Evolutionary conservation across 2,329 filamentous ascomycete species (phyloP).

Genomic region (Aspergillus candidus): DNA sequence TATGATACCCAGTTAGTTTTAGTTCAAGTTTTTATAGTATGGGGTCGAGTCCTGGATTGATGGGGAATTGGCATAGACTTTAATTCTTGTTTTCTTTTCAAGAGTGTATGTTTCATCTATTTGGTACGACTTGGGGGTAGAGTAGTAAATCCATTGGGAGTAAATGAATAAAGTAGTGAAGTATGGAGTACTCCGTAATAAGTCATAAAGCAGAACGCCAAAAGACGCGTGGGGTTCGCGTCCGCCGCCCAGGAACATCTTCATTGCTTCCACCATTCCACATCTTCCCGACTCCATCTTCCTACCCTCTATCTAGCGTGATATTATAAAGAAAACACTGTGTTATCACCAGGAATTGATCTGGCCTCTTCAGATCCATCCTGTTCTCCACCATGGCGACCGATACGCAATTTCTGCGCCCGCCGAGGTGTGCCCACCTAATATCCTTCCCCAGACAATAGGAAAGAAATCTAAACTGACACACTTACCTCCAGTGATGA

Average conservation of each 20-base stretch:
- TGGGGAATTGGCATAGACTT: too few relatives aligned
- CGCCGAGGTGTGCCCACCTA: constrained; percentile 22
- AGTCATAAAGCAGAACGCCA: constrained; percentile 21
- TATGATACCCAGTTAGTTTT: too few relatives aligned
- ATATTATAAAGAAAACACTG: not conserved
- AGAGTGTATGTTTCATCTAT: too few relatives aligned
- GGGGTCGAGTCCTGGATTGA: too few relatives aligned
- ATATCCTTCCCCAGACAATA: not conserved
- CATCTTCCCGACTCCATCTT: not conserved
- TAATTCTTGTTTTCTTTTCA: not conserved
- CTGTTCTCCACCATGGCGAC: constrained; percentile 11
- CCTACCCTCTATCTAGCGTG: not conserved
- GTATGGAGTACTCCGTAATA: constrained; percentile 2
- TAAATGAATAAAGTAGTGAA: not conserved
- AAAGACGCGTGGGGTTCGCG: constrained; percentile 22
- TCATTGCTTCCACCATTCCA: not conserved
- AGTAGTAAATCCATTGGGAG: too few relatives aligned
- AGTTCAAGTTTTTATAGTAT: too few relatives aligned
- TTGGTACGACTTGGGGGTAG: not conserved
- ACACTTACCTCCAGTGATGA: constrained; percentile 23
- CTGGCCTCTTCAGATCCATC: too few relatives aligned
- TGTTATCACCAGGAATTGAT: too few relatives aligned
- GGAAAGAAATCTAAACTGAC: not conserved
- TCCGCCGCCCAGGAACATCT: not conserved
- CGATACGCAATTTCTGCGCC: constrained; percentile 20